Conservation (phyloP, 2,329 filamentous ascomycete species). For the Nemania diffusa region DNA sequence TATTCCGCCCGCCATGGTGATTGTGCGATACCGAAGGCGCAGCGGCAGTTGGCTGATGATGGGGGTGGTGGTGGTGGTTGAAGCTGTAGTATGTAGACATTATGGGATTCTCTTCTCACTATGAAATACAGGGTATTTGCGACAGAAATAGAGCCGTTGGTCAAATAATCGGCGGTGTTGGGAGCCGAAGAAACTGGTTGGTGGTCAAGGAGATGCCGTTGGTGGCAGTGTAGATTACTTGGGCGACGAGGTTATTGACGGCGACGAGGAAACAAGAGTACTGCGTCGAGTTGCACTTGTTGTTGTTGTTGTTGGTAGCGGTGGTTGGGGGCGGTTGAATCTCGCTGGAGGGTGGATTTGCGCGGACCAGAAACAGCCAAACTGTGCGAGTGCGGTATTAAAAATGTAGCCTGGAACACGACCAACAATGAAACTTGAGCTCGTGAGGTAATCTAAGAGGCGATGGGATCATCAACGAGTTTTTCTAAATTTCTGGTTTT, state of each 20-base stretch:
- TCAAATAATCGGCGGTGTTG: conserved; percentile 36
- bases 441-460: background rate
- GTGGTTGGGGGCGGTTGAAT: conserved; percentile 32
- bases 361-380: conserved; percentile 25
- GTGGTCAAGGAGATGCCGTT: conserved; percentile 25
- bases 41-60: conserved; percentile 61
- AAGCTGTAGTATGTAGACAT: conserved; percentile 75
- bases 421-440: conserved; percentile 30
- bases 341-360: conserved; percentile 29
- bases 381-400: conserved; percentile 35
- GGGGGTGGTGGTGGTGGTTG: conserved; percentile 61
- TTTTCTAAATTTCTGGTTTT: conserved; percentile 25
- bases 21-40: conserved; percentile 72
- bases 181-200: conserved; percentile 16
- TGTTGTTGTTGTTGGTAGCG: conserved; percentile 13
- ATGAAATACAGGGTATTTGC: conserved; percentile 35
- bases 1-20: conserved; percentile 85
- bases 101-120: conserved; percentile 46
- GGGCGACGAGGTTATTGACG: conserved; percentile 7
- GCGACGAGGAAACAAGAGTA: background rate
- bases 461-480: conserved; percentile 27
- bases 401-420: conserved; percentile 24
- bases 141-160: conserved; percentile 21
- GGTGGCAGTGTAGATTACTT: conserved; percentile 31
- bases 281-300: conserved; percentile 24